phyloP scores from a whole-genome alignment of 2,329 filamentous ascomycete genomes.

The Coniella vitis region DNA sequence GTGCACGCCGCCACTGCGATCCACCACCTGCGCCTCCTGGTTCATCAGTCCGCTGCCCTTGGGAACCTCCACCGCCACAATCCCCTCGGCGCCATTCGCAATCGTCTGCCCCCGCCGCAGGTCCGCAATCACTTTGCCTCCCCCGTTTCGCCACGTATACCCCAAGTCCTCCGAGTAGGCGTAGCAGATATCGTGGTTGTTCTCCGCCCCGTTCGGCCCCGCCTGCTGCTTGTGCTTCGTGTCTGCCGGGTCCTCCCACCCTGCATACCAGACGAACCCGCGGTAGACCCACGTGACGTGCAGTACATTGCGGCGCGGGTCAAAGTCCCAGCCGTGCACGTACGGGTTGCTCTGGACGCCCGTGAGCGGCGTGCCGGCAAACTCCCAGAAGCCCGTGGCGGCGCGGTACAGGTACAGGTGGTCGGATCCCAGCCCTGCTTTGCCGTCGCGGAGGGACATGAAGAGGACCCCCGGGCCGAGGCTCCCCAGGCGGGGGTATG shows the following conservation, averaged over 20 bases:
- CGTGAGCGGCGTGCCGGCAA: constrained; percentile 34
- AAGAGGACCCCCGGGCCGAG: constrained; percentile 31
- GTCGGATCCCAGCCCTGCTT: constrained; percentile 42
- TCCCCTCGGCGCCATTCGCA: constrained; percentile 31
- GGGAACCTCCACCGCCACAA: constrained; percentile 37
- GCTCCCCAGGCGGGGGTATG: constrained; percentile 42
- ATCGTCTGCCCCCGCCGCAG: constrained; percentile 31
- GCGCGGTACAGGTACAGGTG: constrained; percentile 39
- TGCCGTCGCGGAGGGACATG: constrained; percentile 43
- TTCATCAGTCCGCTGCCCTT: constrained; percentile 41
- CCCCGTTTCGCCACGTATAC: constrained; percentile 34
- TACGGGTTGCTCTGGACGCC: constrained; percentile 44
- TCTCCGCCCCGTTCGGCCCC: constrained; percentile 36
- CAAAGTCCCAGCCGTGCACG: constrained; percentile 39
- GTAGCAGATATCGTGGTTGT: constrained; percentile 45
- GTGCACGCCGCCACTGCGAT: constrained; percentile 38
- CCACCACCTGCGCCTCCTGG: constrained; percentile 42
- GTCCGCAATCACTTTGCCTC: constrained; percentile 29
- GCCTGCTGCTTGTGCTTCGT: constrained; percentile 35
- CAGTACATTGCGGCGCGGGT: constrained; percentile 24
- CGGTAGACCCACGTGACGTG: constrained; percentile 45
- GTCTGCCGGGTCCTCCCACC: constrained; percentile 34
- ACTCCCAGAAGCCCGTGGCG: constrained; percentile 28
- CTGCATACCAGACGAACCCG: constrained; percentile 37
- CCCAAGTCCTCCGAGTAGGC: constrained; percentile 40